Percentiles rank a stretch among this genome's conserved stretches.
Evolutionary conservation across 257 asterid genomes (phyloP).

Genomic region (Primulina tabacum): DNA sequence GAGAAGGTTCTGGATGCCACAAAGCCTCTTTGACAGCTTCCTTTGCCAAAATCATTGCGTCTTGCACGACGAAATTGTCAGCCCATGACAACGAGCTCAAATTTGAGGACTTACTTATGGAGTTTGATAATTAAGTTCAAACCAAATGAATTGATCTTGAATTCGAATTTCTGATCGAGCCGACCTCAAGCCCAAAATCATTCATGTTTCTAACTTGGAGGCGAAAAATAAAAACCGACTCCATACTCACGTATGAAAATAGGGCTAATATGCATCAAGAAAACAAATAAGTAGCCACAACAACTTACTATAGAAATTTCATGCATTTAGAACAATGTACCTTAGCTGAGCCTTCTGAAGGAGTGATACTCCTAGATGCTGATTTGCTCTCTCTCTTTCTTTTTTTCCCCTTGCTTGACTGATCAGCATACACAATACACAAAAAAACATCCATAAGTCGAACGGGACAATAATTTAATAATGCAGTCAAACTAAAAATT

Average conservation of each 20-base stretch:
- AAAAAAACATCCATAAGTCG: constrained; percentile 18
- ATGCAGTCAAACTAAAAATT: background rate
- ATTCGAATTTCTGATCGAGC: background rate
- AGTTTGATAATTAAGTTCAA: background rate
- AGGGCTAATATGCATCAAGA: background rate
- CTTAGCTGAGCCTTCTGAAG: constrained; percentile 65
- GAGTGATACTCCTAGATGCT: constrained; percentile 46
- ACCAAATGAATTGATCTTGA: background rate
- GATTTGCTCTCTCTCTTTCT: constrained; percentile 64
- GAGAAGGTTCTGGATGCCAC: too few species aligned
- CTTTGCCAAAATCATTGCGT: too few species aligned
- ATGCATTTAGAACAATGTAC: constrained; percentile 32
- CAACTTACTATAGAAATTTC: constrained; percentile 2
- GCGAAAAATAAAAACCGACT: background rate
- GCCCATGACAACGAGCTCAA: background rate
- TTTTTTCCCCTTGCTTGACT: constrained; percentile 69
- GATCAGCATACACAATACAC: constrained; percentile 20
- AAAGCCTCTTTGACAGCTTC: too few species aligned
- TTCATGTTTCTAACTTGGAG: background rate
- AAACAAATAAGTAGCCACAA: background rate
- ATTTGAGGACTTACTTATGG: background rate
- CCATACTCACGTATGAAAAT: background rate
- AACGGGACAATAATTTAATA: constrained; percentile 3
- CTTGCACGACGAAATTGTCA: too few species aligned
- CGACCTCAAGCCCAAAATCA: background rate